phyloP scores from a whole-genome alignment of 129 eudicot genomes.

The Centaurea solstitialis region DNA sequence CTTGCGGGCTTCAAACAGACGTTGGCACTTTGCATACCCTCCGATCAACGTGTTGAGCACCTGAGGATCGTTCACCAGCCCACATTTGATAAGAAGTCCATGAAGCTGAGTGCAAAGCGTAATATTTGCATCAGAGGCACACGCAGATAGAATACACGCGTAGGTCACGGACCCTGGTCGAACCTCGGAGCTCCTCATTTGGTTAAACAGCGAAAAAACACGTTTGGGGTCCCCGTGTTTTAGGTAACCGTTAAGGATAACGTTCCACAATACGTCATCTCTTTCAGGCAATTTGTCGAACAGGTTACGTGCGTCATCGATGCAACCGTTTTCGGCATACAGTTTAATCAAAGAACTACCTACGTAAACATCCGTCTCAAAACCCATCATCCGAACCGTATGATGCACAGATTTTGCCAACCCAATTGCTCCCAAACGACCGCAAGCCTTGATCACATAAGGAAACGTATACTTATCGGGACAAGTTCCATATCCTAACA shows the following conservation, averaged over 20 bases:
- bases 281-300: slow-evolving; percentile 71
- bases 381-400: slow-evolving; percentile 45
- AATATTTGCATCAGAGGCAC: slow-evolving; percentile 50
- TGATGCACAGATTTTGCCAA: slow-evolving; percentile 52
- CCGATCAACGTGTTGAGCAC: slow-evolving; percentile 68
- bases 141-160: slow-evolving; percentile 60
- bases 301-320: slow-evolving; percentile 56
- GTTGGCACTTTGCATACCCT: slow-evolving; percentile 62
- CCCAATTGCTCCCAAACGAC: slow-evolving; percentile 47
- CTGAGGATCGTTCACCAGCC: slow-evolving; percentile 50
- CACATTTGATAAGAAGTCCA: slow-evolving; percentile 51
- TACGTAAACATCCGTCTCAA: slow-evolving; percentile 67
- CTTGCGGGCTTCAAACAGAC: slow-evolving; percentile 48
- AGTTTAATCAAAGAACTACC: slow-evolving; percentile 74
- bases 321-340: slow-evolving; percentile 64
- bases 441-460: slow-evolving; percentile 75
- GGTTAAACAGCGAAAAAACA: slow-evolving; percentile 50
- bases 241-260: slow-evolving; percentile 69
- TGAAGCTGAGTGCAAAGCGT: slow-evolving; percentile 64
- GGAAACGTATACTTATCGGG: slow-evolving; percentile 89
- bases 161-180: slow-evolving; percentile 62
- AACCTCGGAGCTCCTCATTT: slow-evolving; percentile 52
- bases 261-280: slow-evolving; percentile 84
- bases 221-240: slow-evolving; percentile 39
- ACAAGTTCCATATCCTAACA: slow-evolving; percentile 56